These are phyloP conservation scores for Ormosia emarginata DNA, from an alignment of 306 rosid genomes.

Conservation along the genomic window DNA sequence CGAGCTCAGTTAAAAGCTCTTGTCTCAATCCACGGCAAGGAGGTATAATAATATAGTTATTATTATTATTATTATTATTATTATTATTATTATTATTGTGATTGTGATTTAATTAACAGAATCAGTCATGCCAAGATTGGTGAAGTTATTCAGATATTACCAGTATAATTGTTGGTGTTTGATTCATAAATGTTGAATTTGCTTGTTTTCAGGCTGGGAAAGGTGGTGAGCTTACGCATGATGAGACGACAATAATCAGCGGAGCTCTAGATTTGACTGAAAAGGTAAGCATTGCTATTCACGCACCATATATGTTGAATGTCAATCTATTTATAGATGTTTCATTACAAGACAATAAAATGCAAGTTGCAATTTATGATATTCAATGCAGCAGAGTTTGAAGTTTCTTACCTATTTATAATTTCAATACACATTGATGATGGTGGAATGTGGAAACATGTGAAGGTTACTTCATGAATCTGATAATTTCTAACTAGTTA, in stretches of 20 bases:
- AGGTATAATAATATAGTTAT: constrained; percentile 43
- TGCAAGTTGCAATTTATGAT: not conserved
- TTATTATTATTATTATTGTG: not conserved
- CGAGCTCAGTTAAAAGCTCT: constrained; percentile 95
- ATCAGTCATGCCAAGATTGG: not conserved
- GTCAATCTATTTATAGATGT: not conserved
- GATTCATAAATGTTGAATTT: not conserved
- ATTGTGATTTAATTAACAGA: not conserved
- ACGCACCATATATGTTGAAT: not conserved
- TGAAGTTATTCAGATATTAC: not conserved
- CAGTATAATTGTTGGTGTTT: not conserved
- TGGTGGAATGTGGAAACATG: not conserved
- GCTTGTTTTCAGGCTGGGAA: constrained; percentile 74
- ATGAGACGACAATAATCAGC: constrained; percentile 91
- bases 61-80: too few species aligned
- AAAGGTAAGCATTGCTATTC: constrained; percentile 48
- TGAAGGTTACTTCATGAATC: not conserved
- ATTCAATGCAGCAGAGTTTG: not conserved
- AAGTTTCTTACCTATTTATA: constrained; percentile 10
- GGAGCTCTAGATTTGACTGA: constrained; percentile 96
- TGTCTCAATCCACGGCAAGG: constrained; percentile 86
- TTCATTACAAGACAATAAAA: not conserved
- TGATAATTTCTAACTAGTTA: constrained; percentile 1
- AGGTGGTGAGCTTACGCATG: constrained; percentile 97
- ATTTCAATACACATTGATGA: constrained; percentile 7